These are phyloP conservation scores for Cicer bijugum DNA, from an alignment of 306 rosid species.

Conservation along the genomic window DNA sequence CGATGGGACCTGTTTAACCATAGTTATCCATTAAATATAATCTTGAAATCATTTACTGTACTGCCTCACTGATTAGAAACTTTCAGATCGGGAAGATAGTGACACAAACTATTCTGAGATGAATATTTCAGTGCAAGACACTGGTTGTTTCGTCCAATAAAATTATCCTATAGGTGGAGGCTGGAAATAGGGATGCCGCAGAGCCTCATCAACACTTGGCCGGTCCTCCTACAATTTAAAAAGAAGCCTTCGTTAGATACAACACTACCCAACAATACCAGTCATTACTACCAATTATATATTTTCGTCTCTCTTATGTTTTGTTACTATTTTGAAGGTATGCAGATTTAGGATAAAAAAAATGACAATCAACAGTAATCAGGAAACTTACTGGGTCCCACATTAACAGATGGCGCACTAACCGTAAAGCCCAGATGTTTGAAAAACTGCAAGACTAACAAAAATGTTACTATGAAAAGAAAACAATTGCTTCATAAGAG, in stretches of 20 bases:
- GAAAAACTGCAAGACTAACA: conserved; percentile 64
- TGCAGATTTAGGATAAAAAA: conserved; percentile 11
- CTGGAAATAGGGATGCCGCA: conserved; percentile 84
- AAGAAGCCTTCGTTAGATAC: conserved; percentile 30
- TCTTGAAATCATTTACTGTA: conserved; percentile 8
- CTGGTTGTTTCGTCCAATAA: conserved; percentile 4
- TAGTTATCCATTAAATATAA: background rate
- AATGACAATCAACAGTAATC: conserved; percentile 22
- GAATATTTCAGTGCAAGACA: conserved; percentile 28
- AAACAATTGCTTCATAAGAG: conserved; percentile 17
- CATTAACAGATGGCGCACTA: conserved; percentile 76
- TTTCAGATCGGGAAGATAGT: conserved; percentile 26
- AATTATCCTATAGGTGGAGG: conserved; percentile 56
- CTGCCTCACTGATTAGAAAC: background rate
- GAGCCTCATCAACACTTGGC: conserved; percentile 72
- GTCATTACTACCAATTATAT: background rate
- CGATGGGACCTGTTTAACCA: background rate
- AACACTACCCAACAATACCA: conserved; percentile 26
- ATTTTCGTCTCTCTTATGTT: background rate
- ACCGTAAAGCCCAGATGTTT: conserved; percentile 75
- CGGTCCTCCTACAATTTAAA: conserved; percentile 77
- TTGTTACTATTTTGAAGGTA: background rate
- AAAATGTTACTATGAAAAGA: conserved; percentile 37
- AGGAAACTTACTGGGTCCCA: conserved; percentile 88
- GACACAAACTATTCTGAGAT: conserved; percentile 24